phyloP scores from a whole-genome alignment of 78 protist genomes.

The Speleostelium caveatum region DNA sequence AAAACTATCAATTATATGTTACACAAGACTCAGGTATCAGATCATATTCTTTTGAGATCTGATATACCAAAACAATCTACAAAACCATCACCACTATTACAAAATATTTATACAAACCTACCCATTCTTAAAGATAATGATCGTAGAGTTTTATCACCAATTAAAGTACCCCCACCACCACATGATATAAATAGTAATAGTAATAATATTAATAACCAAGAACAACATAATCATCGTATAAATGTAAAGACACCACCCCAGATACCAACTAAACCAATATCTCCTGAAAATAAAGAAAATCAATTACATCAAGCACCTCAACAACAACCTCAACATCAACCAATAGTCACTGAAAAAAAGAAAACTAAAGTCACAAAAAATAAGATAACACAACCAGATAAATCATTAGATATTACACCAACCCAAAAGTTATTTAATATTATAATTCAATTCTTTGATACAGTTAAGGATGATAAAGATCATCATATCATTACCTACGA shows the following conservation, averaged over 20 bases:
- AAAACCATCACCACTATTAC: slow-evolving; percentile 20
- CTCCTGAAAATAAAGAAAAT: not conserved
- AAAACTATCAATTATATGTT: slow-evolving; percentile 12
- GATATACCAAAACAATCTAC: not conserved
- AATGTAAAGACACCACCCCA: not conserved
- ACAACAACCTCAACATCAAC: not conserved
- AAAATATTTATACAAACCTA: slow-evolving; percentile 11
- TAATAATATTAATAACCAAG: not conserved
- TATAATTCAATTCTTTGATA: slow-evolving; percentile 25
- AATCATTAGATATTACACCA: not conserved
- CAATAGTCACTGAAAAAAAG: not conserved
- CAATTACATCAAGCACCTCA: slow-evolving; percentile 1
- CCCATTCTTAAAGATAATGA: slow-evolving; percentile 8
- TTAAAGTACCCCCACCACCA: not conserved
- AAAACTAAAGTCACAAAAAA: not conserved
- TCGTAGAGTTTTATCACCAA: slow-evolving; percentile 25
- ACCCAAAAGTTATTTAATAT: slow-evolving; percentile 9
- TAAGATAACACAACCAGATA: slow-evolving; percentile 4
- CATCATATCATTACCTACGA: not conserved
- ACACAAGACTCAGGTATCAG: slow-evolving; percentile 23
- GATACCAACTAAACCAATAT: not conserved
- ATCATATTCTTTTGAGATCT: not conserved
- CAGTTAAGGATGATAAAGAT: not conserved
- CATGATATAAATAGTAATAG: not conserved
- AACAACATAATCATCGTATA: not conserved